Evolutionary conservation across 192 early-diverging fungal species (phyloP).

Genomic region (Backusella mclennaniae): DNA sequence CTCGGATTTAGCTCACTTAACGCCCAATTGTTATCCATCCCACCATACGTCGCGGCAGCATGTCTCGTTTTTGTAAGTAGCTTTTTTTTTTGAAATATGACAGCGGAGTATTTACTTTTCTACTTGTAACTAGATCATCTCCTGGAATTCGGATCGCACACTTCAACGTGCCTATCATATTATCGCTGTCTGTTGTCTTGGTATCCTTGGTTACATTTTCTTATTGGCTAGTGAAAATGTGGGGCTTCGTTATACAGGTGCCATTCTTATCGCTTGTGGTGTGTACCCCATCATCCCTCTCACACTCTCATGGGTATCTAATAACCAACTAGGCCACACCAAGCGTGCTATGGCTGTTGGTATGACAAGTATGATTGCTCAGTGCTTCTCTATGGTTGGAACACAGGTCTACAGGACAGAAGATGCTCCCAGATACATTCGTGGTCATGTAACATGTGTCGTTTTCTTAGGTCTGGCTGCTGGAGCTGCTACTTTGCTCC

Average conservation of each 20-base stretch:
- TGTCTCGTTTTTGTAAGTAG: constrained; percentile 41
- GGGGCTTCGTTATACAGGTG: constrained; percentile 26
- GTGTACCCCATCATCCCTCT: constrained; percentile 46
- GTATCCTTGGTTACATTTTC: constrained; percentile 49
- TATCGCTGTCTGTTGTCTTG: constrained; percentile 27
- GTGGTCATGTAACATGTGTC: constrained; percentile 41
- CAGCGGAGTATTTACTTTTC: not conserved
- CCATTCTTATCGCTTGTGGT: constrained; percentile 39
- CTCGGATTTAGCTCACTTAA: constrained; percentile 30
- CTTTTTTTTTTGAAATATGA: not conserved
- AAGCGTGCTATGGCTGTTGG: constrained; percentile 56
- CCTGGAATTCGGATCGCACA: constrained; percentile 49
- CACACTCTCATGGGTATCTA: constrained; percentile 52
- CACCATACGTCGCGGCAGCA: constrained; percentile 10
- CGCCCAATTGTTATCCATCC: constrained; percentile 16
- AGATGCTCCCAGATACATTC: constrained; percentile 51
- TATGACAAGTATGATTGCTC: constrained; percentile 52
- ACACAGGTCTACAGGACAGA: constrained; percentile 54
- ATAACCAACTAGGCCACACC: constrained; percentile 58
- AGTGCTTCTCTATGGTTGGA: constrained; percentile 50
- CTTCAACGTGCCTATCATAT: constrained; percentile 43
- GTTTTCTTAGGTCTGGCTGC: constrained; percentile 18
- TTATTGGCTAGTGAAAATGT: constrained; percentile 29
- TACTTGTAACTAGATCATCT: constrained; percentile 16
- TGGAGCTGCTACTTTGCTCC: constrained; percentile 15